Conservation (phyloP, 2,329 filamentous ascomycete species). For the Talaromyces verruculosus region DNA sequence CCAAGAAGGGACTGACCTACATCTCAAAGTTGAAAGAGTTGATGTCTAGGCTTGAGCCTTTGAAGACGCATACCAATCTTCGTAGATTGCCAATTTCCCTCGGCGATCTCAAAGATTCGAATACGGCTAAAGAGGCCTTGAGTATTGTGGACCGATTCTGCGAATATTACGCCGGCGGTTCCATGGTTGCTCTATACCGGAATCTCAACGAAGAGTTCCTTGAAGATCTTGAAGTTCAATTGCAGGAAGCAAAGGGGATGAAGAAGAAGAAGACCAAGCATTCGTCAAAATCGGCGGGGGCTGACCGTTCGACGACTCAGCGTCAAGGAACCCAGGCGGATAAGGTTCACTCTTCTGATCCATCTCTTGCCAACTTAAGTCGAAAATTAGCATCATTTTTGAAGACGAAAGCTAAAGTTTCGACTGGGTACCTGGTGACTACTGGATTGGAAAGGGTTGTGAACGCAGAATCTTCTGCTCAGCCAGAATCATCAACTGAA, state of each 20-base stretch:
- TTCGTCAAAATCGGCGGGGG: background rate
- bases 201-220: conserved; percentile 46
- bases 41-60: conserved; percentile 40
- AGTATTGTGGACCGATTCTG: conserved; percentile 42
- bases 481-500: background rate
- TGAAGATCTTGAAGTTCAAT: conserved; percentile 20
- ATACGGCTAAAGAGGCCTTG: conserved; percentile 32
- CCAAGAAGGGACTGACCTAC: conserved; percentile 45
- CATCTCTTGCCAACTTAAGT: background rate
- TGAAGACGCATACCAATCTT: conserved; percentile 44
- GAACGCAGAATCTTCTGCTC: background rate
- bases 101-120: background rate
- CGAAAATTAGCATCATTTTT: background rate
- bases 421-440: background rate
- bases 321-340: background rate
- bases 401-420: background rate
- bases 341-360: background rate
- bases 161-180: conserved; percentile 40
- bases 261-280: background rate
- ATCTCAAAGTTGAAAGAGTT: conserved; percentile 35
- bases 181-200: conserved; percentile 48
- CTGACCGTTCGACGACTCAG: background rate
- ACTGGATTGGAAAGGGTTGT: background rate
- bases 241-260: background rate
- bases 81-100: conserved; percentile 41